Evolutionary conservation across 2,329 filamentous ascomycete species (phyloP).

Genomic region (Fusarium tjaetaba): DNA sequence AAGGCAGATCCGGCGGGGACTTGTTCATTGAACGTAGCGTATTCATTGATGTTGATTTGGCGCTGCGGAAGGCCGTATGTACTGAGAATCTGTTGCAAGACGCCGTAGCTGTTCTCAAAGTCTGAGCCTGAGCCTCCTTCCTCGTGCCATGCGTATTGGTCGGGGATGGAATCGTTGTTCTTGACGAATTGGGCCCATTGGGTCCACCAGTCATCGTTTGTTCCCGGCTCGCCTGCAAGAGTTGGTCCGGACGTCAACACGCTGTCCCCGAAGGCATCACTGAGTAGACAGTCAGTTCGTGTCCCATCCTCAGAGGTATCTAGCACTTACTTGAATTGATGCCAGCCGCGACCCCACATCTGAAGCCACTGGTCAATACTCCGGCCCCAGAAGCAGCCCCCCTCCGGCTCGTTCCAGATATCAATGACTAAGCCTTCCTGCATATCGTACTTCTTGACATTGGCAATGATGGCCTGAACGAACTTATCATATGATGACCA

Average conservation of each 20-base stretch:
- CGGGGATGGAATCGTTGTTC: not conserved
- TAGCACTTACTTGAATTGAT: not conserved
- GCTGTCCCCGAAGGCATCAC: not conserved
- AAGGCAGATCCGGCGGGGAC: not conserved
- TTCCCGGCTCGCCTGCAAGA: not conserved
- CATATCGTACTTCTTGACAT: not conserved
- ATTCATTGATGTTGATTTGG: not conserved
- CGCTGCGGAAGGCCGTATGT: not conserved
- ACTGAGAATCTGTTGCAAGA: not conserved
- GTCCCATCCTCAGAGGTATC: not conserved
- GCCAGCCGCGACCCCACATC: not conserved
- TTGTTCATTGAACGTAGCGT: not conserved
- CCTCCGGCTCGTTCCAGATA: not conserved
- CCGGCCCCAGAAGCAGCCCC: not conserved
- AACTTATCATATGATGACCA: not conserved
- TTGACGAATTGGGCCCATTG: not conserved
- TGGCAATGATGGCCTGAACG: not conserved
- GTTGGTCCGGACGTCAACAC: not conserved
- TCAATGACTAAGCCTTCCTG: not conserved
- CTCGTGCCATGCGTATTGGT: not conserved
- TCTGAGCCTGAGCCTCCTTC: not conserved
- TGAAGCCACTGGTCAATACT: not conserved
- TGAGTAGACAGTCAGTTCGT: not conserved
- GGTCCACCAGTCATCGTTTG: not conserved
- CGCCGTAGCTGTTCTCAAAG: not conserved